A percentile compares a stretch with the other conserved stretches of the same genome.
phyloP scores from a whole-genome alignment of 345 rosid species.

The Hibiscus syriacus region DNA sequence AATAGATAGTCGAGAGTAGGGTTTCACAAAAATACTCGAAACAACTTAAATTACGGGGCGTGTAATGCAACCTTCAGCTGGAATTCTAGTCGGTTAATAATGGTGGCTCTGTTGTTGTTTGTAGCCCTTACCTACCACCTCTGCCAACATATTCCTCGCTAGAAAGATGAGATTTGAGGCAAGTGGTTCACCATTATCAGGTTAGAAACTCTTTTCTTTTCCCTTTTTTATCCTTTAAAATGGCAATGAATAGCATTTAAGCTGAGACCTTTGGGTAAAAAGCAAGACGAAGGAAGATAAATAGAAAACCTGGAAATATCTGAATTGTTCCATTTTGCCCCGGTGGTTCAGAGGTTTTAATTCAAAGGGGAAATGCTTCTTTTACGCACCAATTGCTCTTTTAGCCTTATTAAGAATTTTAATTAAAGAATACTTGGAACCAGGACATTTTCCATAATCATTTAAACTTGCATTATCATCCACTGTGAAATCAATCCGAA shows the following conservation, averaged over 20 bases:
- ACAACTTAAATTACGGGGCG: not conserved
- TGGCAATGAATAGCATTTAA: too few relatives aligned
- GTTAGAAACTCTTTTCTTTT: not conserved
- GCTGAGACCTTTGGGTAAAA: too few relatives aligned
- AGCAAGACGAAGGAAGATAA: too few relatives aligned
- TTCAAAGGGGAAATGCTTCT: not conserved
- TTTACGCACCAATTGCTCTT: not conserved
- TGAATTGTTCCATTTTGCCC: not conserved
- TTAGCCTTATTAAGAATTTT: not conserved
- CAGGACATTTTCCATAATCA: not conserved
- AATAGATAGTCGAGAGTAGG: not conserved
- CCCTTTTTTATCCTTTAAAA: too few relatives aligned
- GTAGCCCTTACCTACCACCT: not conserved
- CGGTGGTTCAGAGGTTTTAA: not conserved
- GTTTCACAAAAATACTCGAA: not conserved
- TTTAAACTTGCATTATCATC: not conserved
- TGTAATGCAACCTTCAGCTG: conserved; percentile 6
- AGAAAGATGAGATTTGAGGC: not conserved
- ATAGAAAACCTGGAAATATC: not conserved
- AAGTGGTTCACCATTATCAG: not conserved
- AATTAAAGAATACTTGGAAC: not conserved
- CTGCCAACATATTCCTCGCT: not conserved
- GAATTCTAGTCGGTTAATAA: conserved; percentile 10
- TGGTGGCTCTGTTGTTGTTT: not conserved
- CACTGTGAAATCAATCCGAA: not conserved